These are phyloP conservation scores for Berkeleyomyces rouxiae DNA, from an alignment of 2,329 filamentous ascomycete genomes.

Conservation along the genomic window DNA sequence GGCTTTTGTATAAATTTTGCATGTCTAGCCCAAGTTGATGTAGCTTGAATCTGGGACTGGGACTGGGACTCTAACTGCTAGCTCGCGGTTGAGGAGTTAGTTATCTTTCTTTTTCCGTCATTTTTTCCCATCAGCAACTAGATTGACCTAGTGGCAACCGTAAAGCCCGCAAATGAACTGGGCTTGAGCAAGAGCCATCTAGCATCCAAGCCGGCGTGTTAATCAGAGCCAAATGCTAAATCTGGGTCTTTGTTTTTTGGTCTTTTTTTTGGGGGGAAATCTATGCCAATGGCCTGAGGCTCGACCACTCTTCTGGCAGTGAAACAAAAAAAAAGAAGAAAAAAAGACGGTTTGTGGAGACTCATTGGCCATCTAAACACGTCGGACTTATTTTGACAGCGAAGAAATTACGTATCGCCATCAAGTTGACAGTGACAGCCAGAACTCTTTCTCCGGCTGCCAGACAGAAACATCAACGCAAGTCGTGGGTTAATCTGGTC, in stretches of 20 bases:
- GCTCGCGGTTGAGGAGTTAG: not conserved
- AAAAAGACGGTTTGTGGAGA: not conserved
- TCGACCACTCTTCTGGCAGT: not conserved
- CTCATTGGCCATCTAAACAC: not conserved
- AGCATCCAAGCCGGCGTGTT: not conserved
- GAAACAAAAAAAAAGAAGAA: not conserved
- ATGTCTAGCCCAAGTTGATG: not conserved
- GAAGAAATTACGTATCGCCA: too few species aligned
- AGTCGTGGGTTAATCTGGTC: too few species aligned
- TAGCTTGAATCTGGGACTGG: not conserved
- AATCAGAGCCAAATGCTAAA: not conserved
- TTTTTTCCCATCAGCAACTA: not conserved
- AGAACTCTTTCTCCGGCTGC: too few species aligned
- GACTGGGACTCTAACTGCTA: too few species aligned
- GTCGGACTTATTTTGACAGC: not conserved
- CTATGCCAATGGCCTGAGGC: not conserved
- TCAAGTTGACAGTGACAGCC: too few species aligned
- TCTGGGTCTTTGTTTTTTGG: not conserved
- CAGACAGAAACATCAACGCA: too few species aligned
- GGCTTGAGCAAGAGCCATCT: conserved; percentile 1
- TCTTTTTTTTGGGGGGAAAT: not conserved
- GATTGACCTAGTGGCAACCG: not conserved
- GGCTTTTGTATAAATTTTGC: conserved; percentile 4
- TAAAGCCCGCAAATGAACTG: conserved; percentile 1
- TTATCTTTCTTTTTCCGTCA: not conserved